Base-by-base conservation (phyloP, 2,329 filamentous ascomycete species). In the Colletotrichum tabaci region DNA sequence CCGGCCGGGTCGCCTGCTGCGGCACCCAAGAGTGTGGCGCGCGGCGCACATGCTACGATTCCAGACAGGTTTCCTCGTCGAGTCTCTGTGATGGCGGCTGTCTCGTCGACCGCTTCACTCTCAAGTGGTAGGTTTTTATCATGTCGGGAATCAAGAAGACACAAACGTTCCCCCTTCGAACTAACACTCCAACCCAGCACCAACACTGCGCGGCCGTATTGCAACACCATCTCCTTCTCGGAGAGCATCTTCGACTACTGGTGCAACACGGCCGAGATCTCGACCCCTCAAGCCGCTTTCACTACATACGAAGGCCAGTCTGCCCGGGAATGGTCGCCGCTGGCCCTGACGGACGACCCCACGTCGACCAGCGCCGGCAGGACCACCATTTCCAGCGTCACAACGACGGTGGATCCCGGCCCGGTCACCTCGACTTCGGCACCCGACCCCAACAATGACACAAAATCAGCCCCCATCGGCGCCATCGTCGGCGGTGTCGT, bases 1-100 rank as follows among this genome's bases (percentile, higher is more conserved):
- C 76, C 3, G 86, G 86, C 18, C 77, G 77, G 21, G 80, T 85
- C 23, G 84, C 81, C 26, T 88, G 86, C 77, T 88, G 84, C 64
- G 74, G 81, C 10, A 68, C 63, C 12, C 66, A 65, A 0, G 73
- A 74, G 6, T 87, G 83, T 74, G 80, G 76, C 53, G 77, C 83
- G 49, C 78, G 80, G 23, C 73, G 79, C 9, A 77, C 74, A 4
- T 88, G 86, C 66, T 68, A 85, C 13, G 83, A 86, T 72, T 82
- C 79, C 57, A 70, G 73, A 0, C 75, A 81, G 18, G 79, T 83
- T 40, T 80, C 73, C 44, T 75, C 76, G 2, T 79, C 78, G 6
- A 83, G 80, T 53, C 72, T 75, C 13, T 88, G 86, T 71, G 79
- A 84, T 65, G 74, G 80, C 58, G 80, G 78, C 13, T 87, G 86